A percentile compares a stretch with the other conserved stretches of the same genome.
These are phyloP conservation scores for Colletotrichum brevisporum DNA, from an alignment of 2,329 filamentous ascomycete species.

Conservation along the genomic window DNA sequence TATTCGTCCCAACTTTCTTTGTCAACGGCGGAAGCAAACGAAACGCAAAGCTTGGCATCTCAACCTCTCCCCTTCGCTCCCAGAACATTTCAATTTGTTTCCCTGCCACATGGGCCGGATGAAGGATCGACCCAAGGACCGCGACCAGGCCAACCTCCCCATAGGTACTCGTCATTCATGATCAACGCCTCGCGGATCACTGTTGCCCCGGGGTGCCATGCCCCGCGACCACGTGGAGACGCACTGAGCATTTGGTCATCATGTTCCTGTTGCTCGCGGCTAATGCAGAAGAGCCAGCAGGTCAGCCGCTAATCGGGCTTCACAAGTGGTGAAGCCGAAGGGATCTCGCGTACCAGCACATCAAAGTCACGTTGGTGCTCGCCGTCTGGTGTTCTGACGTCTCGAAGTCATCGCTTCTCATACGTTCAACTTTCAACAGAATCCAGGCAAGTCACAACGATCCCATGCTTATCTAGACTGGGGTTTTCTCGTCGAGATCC, in stretches of 20 bases:
- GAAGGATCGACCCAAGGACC: conserved; percentile 11
- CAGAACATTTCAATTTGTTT: background rate
- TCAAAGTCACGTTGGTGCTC: too few relatives aligned
- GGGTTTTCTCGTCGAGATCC: too few relatives aligned
- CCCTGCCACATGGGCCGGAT: background rate
- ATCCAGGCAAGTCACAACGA: background rate
- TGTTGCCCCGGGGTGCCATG: conserved; percentile 22
- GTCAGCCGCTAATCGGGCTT: background rate
- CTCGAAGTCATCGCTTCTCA: too few relatives aligned
- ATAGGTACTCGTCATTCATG: background rate
- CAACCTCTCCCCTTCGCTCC: background rate
- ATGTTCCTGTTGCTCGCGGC: background rate
- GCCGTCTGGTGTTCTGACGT: too few relatives aligned
- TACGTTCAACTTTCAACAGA: background rate
- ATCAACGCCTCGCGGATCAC: conserved; percentile 36
- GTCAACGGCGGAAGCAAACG: conserved; percentile 2
- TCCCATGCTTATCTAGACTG: background rate
- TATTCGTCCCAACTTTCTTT: conserved; percentile 21
- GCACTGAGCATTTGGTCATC: background rate
- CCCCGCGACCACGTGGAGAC: conserved; percentile 9
- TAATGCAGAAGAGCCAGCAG: background rate
- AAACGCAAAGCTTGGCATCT: conserved; percentile 23
- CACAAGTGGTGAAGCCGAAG: too few relatives aligned
- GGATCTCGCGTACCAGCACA: too few relatives aligned
- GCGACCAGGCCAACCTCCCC: conserved; percentile 12